A percentile compares a stretch with the other conserved stretches of the same genome.
Conservation (phyloP, 305 asterid species). For the Solanum aculeatissimum region DNA sequence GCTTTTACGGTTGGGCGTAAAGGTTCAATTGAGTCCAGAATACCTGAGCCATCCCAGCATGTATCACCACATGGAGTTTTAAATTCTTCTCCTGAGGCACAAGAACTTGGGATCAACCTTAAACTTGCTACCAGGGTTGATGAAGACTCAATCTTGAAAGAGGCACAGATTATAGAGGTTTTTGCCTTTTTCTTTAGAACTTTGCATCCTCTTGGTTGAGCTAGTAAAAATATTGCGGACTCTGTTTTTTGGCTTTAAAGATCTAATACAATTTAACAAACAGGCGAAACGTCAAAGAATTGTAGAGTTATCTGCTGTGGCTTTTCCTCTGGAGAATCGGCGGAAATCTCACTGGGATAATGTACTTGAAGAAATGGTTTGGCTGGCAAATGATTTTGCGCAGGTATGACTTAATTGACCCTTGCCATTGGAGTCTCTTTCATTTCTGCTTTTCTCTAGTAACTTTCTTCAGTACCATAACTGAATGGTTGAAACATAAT, state of each 20-base stretch:
- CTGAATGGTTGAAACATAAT: background rate
- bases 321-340: slow-evolving; percentile 20
- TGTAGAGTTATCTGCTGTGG: slow-evolving; percentile 41
- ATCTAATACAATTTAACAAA: slow-evolving; percentile 36
- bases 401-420: slow-evolving; percentile 43
- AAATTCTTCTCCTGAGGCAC: slow-evolving; percentile 25
- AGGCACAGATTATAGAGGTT: slow-evolving; percentile 91
- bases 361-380: slow-evolving; percentile 95
- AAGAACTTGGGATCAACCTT: slow-evolving; percentile 19
- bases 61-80: slow-evolving; percentile 13
- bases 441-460: background rate
- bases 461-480: background rate
- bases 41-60: slow-evolving; percentile 23
- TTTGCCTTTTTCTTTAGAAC: background rate
- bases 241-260: slow-evolving; percentile 7
- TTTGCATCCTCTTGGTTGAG: background rate
- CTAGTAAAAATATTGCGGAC: background rate
- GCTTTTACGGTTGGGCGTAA: slow-evolving; percentile 13
- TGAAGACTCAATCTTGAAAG: slow-evolving; percentile 83
- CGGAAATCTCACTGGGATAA: slow-evolving; percentile 78
- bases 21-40: slow-evolving; percentile 22
- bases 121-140: slow-evolving; percentile 33
- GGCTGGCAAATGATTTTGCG: slow-evolving; percentile 98
- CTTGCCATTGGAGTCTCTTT: background rate
- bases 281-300: slow-evolving; percentile 88